Base-by-base conservation (phyloP, 1,284 basidiomycete genomes). In the Leucoagaricus sp. region DNA sequence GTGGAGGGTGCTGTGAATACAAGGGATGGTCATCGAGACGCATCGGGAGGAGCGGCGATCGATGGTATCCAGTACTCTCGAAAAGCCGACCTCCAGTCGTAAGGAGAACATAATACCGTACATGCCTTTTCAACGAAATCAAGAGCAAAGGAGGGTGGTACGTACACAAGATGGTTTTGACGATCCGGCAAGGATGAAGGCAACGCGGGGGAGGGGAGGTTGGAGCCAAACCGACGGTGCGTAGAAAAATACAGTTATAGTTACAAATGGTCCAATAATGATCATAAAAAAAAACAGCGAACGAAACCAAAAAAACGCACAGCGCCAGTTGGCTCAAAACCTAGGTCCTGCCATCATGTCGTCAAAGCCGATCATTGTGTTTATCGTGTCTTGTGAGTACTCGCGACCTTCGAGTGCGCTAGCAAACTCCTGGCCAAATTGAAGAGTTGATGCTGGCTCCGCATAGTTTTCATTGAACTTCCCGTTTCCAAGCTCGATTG, bases 301-400 rank as follows among this genome's bases (percentile, higher is more conserved):
- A 57, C 41, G 49, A 53, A 59, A 53, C 47, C 57, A 58, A 57
- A 55, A 19, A 64, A 65, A 67, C 65, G 67, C 67, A 38, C 67
- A 66, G 66, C 67, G 66, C 66, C 62, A n/a, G 56, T 55, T 56
- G 33, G 50, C 57, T 64, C 60, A 66, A 57, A 63, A 67, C 38
- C 55, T 53, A 51, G 62, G 63, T 38, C 69, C 70, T 38, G 70
- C 64, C 70, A 76, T 72, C 69, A 75, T 70, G 56, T 75, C 72
- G 61, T 76, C 73, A 60, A 75, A 76, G 45, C 63, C 66, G 40
- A 73, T 50, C 40, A 71, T 59, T 21, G 63, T 58, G 23, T 55
- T 50, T 38, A 71, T 59, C 21, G 63, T 58, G 23, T 55, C 38
- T 50, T 60, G 64, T 49, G 63, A 64, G 49, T 46, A 69, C 41